phyloP scores from a whole-genome alignment of 495 filamentous ascomycete species.

The Parathielavia hyrcaniae region DNA sequence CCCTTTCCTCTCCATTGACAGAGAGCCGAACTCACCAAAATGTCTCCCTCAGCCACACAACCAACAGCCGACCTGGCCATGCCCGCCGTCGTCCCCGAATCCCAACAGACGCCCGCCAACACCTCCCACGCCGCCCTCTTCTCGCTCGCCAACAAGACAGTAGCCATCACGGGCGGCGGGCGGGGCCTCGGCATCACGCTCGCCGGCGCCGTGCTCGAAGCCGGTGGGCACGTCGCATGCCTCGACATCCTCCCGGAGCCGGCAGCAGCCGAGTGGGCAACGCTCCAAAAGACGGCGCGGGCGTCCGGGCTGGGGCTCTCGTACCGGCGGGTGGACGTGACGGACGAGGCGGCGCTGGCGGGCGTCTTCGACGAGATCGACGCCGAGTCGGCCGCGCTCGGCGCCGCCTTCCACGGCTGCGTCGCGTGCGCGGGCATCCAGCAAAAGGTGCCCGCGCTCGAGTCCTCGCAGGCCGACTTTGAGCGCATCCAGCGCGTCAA shows the following conservation, averaged over 20 bases:
- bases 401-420: background rate
- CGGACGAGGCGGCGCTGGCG: constrained; percentile 1
- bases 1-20: background rate
- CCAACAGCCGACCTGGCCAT: background rate
- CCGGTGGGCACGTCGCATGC: constrained; percentile 2
- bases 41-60: background rate
- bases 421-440: constrained; percentile 1
- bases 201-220: constrained; percentile 4
- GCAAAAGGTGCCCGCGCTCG: constrained; percentile 1
- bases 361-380: background rate
- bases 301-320: background rate
- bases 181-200: constrained; percentile 3
- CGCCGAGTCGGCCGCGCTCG: background rate
- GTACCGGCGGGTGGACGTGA: constrained; percentile 2
- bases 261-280: background rate
- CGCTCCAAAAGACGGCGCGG: background rate
- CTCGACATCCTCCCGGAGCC: constrained; percentile 3
- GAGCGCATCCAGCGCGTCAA: constrained; percentile 4
- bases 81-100: background rate
- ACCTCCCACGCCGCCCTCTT: background rate
- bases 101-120: background rate
- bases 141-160: constrained; percentile 1
- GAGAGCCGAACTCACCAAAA: background rate
- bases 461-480: constrained; percentile 3
- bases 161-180: constrained; percentile 1